Base-by-base conservation (phyloP, 805 yeast species). In the Wickerhamomyces chambardii region DNA sequence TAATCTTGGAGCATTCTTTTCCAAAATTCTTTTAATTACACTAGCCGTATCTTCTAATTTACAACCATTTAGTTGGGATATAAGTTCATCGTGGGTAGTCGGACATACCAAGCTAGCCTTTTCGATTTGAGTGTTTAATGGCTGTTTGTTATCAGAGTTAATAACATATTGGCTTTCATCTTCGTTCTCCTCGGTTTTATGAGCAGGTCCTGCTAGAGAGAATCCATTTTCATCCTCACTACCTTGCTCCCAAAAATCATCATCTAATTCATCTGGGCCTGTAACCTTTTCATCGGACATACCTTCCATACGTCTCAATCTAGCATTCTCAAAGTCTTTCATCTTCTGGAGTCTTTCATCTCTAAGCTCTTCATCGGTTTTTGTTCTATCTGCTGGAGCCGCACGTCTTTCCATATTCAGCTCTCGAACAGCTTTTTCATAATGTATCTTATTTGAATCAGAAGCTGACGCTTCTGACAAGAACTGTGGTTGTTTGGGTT, bases 301-400 rank as follows among this genome's bases (percentile, higher is more conserved):
- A 31, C 87, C 90, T 44, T 73, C 74, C 94, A 84, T 84, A 65
- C 94, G 73, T 46, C 70, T 72, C 42, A 68, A 45, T 60, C 94
- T 69, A 36, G 72, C 87, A 32, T 70, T 73, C 55, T 85, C 89
- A 44, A 83, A 58, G 46, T 70, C 65, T 44, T 73, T 72, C 63
- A 67, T 61, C 46, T 68, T 73, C n/a, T 74, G 81, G 15, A 66
- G 68, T 45, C 70, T 71, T 49, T 82, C 90, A 28, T 65, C 61
- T 32, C 61, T 63, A 11, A 81, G 36, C 54, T 84, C 92, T 55
- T 83, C 87, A 3, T 70, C 78, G 2, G 92, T 82, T 53, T 82
- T 81, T 2, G 90, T 81, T 59, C 89, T 69, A 36, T 82, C 90
- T 17, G 89, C 77, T 24, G 92, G 92, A 2, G 70, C 87, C 10